These are phyloP conservation scores for Hypomontagnella monticulosa DNA, from an alignment of 495 filamentous ascomycete species.

Conservation along the genomic window DNA sequence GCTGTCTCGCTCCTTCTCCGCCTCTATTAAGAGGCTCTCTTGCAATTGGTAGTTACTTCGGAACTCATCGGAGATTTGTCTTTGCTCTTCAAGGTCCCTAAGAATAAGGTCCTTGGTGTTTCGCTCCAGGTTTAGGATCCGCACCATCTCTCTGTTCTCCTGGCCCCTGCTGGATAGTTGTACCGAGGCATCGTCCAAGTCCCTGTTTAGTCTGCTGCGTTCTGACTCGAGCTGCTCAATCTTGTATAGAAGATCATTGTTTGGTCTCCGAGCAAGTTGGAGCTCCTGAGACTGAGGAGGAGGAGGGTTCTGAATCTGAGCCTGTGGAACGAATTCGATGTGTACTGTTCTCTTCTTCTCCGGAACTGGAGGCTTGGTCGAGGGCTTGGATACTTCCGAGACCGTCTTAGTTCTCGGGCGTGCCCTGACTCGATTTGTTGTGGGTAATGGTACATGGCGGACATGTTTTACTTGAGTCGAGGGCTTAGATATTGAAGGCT, in stretches of 20 bases:
- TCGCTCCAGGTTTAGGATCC: constrained; percentile 40
- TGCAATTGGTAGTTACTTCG: constrained; percentile 53
- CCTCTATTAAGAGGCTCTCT: constrained; percentile 49
- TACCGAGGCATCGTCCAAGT: constrained; percentile 48
- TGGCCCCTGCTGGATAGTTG: constrained; percentile 34
- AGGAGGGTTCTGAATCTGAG: constrained; percentile 15
- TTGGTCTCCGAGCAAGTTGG: constrained; percentile 41
- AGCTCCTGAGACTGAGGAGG: constrained; percentile 35
- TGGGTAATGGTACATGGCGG: constrained; percentile 39
- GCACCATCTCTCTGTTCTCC: constrained; percentile 45
- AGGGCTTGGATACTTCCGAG: constrained; percentile 42
- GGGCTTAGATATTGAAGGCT: constrained; percentile 30
- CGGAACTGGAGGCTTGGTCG: constrained; percentile 42
- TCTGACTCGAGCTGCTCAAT: constrained; percentile 54
- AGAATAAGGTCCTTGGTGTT: constrained; percentile 44
- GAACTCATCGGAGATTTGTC: constrained; percentile 54
- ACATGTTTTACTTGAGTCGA: constrained; percentile 46
- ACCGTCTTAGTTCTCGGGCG: constrained; percentile 43
- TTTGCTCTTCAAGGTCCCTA: constrained; percentile 53
- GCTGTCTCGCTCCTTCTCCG: constrained; percentile 53
- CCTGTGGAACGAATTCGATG: constrained; percentile 44
- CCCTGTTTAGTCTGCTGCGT: constrained; percentile 45
- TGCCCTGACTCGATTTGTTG: constrained; percentile 43
- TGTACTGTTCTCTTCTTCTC: constrained; percentile 48
- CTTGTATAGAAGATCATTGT: constrained; percentile 49